These are phyloP conservation scores for Guyanaporus albipodus DNA, from an alignment of 768 basidiomycete species.

Conservation along the genomic window DNA sequence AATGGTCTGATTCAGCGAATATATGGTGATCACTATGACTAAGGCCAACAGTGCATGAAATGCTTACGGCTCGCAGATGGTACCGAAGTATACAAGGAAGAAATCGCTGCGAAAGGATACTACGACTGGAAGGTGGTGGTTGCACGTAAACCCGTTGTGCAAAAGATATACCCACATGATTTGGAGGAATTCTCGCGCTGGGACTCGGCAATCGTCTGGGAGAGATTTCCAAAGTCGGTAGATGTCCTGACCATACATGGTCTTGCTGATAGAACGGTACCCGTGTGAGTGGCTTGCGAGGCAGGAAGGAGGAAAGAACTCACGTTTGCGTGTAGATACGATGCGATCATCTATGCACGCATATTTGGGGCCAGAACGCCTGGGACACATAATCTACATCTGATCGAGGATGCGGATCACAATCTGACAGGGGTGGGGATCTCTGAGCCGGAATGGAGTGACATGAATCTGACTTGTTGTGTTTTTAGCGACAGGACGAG, in stretches of 20 bases:
- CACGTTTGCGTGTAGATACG: conserved; percentile 44
- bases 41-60: not conserved
- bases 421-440: conserved; percentile 60
- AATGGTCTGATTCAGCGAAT: conserved; percentile 18
- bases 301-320: not conserved
- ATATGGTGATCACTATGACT: conserved; percentile 23
- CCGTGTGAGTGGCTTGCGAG: conserved; percentile 48
- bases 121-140: conserved; percentile 62
- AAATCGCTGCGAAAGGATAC: conserved; percentile 55
- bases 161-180: conserved; percentile 54
- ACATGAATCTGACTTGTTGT: conserved; percentile 1
- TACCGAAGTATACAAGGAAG: conserved; percentile 40
- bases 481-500: conserved; percentile 52
- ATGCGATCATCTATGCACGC: conserved; percentile 65
- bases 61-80: conserved; percentile 18
- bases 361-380: conserved; percentile 52
- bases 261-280: conserved; percentile 62
- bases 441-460: not conserved
- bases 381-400: conserved; percentile 67
- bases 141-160: conserved; percentile 54
- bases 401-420: conserved; percentile 75
- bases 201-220: conserved; percentile 68
- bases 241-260: conserved; percentile 81
- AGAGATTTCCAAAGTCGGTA: conserved; percentile 53
- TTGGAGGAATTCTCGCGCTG: conserved; percentile 58